phyloP scores from a whole-genome alignment of 805 yeast species.

The Metschnikowia aberdeeniae region DNA sequence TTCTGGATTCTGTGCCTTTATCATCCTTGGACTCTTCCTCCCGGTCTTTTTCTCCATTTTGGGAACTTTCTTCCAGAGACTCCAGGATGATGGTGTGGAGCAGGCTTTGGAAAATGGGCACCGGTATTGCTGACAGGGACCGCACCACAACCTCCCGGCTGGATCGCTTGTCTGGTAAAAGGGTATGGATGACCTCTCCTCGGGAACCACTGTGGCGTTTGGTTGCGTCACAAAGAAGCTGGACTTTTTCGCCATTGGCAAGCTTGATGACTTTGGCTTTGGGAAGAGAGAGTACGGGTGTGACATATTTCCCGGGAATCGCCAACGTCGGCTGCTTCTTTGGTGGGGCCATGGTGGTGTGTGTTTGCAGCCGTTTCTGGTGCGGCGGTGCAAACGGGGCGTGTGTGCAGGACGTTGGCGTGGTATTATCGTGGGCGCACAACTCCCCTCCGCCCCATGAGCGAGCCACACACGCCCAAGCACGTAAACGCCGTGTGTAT shows the following conservation, averaged over 20 bases:
- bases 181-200: neutral
- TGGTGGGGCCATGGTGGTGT: neutral
- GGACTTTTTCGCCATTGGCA: slow-evolving; percentile 9
- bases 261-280: slow-evolving; percentile 11
- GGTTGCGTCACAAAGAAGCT: slow-evolving; percentile 2
- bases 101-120: too few species aligned
- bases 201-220: neutral
- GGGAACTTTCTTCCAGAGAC: too few species aligned
- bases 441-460: slow-evolving; percentile 3
- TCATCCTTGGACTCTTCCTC: too few species aligned
- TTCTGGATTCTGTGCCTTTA: too few species aligned
- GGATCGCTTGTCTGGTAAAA: neutral
- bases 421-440: neutral
- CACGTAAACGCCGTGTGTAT: slow-evolving; percentile 54
- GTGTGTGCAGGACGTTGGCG: neutral
- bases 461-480: slow-evolving; percentile 11
- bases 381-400: neutral
- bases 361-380: neutral
- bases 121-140: too few species aligned
- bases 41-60: too few species aligned
- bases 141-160: too few species aligned
- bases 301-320: slow-evolving; percentile 8
- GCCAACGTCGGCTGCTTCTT: neutral
- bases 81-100: too few species aligned
- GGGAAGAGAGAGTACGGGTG: neutral